These are phyloP conservation scores for Rhodotorula sp. DNA, from an alignment of 1,284 basidiomycete species.

Conservation along the genomic window DNA sequence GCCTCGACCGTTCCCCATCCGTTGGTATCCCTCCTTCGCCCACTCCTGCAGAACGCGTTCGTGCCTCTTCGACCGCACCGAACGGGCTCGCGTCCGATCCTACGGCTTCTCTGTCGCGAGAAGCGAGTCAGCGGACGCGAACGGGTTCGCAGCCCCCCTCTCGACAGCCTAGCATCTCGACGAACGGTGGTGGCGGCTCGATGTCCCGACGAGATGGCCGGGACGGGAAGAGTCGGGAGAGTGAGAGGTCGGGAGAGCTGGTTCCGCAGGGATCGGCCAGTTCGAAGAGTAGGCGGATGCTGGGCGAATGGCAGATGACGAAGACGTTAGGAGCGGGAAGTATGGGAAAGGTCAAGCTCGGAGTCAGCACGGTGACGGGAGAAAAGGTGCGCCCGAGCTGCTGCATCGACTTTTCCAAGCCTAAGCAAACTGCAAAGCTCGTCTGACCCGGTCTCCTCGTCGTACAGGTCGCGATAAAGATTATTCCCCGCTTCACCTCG, in stretches of 20 bases:
- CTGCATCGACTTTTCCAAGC: too few species aligned
- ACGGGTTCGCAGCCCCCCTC: conserved; percentile 16
- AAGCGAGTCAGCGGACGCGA: neutral
- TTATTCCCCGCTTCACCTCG: conserved; percentile 79
- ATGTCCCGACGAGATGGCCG: too few species aligned
- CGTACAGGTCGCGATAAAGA: conserved; percentile 89
- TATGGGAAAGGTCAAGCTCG: conserved; percentile 99
- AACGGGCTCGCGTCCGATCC: neutral
- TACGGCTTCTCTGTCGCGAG: neutral
- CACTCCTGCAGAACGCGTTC: neutral
- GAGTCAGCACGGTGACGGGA: conserved; percentile 80
- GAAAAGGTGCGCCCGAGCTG: conserved; percentile 74
- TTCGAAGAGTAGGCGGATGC: conserved; percentile 45
- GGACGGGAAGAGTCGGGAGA: too few species aligned
- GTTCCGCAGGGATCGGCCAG: conserved; percentile 11
- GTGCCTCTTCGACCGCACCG: neutral
- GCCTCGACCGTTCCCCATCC: neutral
- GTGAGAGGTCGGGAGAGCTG: conserved; percentile 1
- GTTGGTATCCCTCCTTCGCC: neutral
- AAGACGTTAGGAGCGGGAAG: conserved; percentile 97
- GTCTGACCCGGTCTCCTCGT: neutral
- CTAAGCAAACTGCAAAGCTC: neutral
- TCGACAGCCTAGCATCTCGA: conserved; percentile 3
- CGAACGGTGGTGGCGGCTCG: neutral
- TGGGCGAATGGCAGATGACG: conserved; percentile 93